Evolutionary conservation across 768 basidiomycete genomes (phyloP).

Genomic region (Hygrocybe coccinea): DNA sequence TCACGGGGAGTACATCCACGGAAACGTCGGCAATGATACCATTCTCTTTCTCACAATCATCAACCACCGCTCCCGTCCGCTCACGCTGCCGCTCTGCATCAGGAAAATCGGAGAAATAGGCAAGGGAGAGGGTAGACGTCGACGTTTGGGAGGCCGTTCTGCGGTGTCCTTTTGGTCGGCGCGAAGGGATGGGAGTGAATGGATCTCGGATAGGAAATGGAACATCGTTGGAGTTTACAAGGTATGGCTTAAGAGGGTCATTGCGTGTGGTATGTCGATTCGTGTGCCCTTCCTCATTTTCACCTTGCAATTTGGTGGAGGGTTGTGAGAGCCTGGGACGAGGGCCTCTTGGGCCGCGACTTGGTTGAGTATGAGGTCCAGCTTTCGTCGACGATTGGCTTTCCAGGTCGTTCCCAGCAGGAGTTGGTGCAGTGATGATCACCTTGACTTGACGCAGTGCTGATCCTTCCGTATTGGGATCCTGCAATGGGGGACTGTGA

Average conservation of each 20-base stretch:
- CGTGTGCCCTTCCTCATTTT: background rate
- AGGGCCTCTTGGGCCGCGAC: background rate
- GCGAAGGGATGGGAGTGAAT: conserved; percentile 32
- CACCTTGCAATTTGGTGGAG: background rate
- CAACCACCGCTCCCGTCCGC: background rate
- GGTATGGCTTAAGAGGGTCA: conserved; percentile 12
- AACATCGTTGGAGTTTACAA: background rate
- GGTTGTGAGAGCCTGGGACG: background rate
- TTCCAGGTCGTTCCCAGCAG: background rate
- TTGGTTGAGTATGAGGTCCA: background rate
- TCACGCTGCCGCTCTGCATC: background rate
- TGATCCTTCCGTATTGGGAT: background rate
- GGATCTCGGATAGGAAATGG: conserved; percentile 16
- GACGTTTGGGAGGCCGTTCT: conserved; percentile 21
- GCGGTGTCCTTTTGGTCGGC: conserved; percentile 21
- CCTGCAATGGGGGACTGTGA: background rate
- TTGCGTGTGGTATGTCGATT: conserved; percentile 17
- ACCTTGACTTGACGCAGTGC: background rate
- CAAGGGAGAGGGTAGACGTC: conserved; percentile 19
- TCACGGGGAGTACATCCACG: conserved; percentile 33
- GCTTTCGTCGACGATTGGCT: background rate
- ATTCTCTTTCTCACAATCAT: conserved; percentile 11
- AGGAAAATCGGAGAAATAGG: conserved; percentile 9
- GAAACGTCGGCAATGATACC: background rate
- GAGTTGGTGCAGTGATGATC: background rate